Base-by-base conservation (phyloP, 176 grass and related monocot genomes). In the Dendrocalamus sinicus region DNA sequence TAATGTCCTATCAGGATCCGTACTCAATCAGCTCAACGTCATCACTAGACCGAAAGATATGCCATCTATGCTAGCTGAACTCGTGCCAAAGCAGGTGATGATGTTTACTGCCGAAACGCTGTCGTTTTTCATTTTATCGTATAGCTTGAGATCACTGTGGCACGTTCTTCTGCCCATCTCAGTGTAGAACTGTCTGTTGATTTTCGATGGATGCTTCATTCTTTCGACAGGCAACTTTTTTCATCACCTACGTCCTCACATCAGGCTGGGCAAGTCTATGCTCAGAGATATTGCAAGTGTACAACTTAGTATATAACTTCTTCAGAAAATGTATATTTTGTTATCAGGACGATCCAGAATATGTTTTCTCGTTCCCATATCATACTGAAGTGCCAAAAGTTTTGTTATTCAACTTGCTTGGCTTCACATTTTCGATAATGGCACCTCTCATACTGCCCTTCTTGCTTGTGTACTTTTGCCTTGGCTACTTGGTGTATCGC, bases 201-300 rank as follows among this genome's bases (percentile, higher is more conserved):
- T 37, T 15, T 47, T 28, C 57, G 15, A 70, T 43, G 70, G 37
- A 57, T 54, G 43, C 0, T 83, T 57, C 55, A 12, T 75, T 43
- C 3, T 32, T 67, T 85, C 16, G 40, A 15, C 95, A 98, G 96
- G 93, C 96, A 62, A 98, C 96, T 46, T 95, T 98, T 78, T 98
- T 98, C 86, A 98, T 98, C 67, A 98, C 96, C 9, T 94, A 98
- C 62, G 96, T 98, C 57, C 86, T 98, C 23, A 94, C 96, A 52
- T 93, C 89, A 77, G 93, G 96, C 26, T 98, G 96, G 96, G 88
- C 91, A 63, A 92, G 96, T 65, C 85, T 98, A 20, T 94, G 93
- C 79, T 93, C 96, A 9, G 96, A 98, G 77, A 91, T 98, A 74
- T 32, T 98, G 91, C 96, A 98, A 84, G 82, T 91, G 60, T 98